A percentile compares a stretch with the other conserved stretches of the same genome.
Evolutionary conservation across 2,329 filamentous ascomycete genomes (phyloP).

Genomic region (Stemphylium lycopersici): DNA sequence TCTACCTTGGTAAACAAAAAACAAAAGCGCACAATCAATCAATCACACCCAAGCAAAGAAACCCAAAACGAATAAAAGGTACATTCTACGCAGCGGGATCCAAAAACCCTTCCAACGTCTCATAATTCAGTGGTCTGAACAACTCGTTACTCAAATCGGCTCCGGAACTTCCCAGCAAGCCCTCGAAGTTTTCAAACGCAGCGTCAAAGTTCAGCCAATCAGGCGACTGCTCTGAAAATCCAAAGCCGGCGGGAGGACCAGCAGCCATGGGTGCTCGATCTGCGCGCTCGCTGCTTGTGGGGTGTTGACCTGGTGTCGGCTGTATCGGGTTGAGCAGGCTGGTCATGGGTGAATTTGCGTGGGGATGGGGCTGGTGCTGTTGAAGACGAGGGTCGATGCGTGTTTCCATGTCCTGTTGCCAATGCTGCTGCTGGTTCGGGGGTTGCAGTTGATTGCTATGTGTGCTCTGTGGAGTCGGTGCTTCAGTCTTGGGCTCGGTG

Average conservation of each 20-base stretch:
- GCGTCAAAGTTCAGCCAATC: conserved; percentile 50
- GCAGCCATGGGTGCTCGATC: conserved; percentile 35
- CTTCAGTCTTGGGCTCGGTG: conserved; percentile 27
- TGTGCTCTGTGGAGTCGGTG: conserved; percentile 24
- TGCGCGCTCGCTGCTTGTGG: conserved; percentile 46
- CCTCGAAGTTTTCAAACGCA: conserved; percentile 51
- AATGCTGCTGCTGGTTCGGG: conserved; percentile 23
- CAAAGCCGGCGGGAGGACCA: conserved; percentile 27
- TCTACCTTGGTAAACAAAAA: no score
- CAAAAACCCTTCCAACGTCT: conserved; percentile 41
- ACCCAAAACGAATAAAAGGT: no score
- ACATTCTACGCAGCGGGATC: conserved; percentile 29
- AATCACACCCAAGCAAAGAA: no score
- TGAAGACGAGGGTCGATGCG: conserved; percentile 45
- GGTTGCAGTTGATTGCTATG: conserved; percentile 20
- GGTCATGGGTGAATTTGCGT: conserved; percentile 35
- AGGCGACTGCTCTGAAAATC: conserved; percentile 43
- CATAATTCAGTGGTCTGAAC: conserved; percentile 46
- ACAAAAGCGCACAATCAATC: no score
- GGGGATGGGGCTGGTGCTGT: conserved; percentile 10
- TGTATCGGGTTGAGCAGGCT: conserved; percentile 39
- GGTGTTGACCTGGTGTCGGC: conserved; percentile 44
- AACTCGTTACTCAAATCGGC: conserved; percentile 49
- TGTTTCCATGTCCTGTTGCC: conserved; percentile 32
- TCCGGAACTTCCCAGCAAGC: conserved; percentile 45